These are phyloP conservation scores for Tagetes patula DNA, from an alignment of 129 eudicot species.

Conservation along the genomic window DNA sequence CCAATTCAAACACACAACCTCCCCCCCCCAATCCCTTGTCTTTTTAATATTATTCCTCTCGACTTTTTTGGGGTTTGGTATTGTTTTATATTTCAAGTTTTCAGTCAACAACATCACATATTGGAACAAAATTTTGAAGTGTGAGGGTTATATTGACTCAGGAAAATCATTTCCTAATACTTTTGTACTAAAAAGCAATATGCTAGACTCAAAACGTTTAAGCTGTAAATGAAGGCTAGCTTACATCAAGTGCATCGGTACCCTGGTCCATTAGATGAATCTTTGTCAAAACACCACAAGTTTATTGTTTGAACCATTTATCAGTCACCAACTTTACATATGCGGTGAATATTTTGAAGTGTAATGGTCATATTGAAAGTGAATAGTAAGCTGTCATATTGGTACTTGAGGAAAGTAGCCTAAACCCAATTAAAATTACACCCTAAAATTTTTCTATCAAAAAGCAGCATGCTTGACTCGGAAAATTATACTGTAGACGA, in stretches of 20 bases:
- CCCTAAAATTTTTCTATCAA: not conserved
- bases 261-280: no score
- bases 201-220: no score
- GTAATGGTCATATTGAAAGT: not conserved
- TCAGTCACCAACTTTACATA: not conserved
- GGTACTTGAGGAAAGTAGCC: not conserved
- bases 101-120: not conserved
- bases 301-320: not conserved
- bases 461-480: conserved; percentile 11
- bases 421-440: not conserved
- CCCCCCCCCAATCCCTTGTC: not conserved
- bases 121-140: not conserved
- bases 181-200: no score
- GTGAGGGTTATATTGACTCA: not conserved
- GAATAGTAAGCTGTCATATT: not conserved
- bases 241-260: no score
- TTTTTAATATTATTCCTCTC: not conserved
- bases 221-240: no score
- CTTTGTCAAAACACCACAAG: no score
- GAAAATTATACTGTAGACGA: conserved; percentile 3
- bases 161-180: no score
- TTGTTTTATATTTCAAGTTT: not conserved
- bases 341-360: not conserved
- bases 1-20: not conserved
- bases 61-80: not conserved